These are phyloP conservation scores for Epichloe brachyelytri DNA, from an alignment of 2,329 filamentous ascomycete species.

Conservation along the genomic window DNA sequence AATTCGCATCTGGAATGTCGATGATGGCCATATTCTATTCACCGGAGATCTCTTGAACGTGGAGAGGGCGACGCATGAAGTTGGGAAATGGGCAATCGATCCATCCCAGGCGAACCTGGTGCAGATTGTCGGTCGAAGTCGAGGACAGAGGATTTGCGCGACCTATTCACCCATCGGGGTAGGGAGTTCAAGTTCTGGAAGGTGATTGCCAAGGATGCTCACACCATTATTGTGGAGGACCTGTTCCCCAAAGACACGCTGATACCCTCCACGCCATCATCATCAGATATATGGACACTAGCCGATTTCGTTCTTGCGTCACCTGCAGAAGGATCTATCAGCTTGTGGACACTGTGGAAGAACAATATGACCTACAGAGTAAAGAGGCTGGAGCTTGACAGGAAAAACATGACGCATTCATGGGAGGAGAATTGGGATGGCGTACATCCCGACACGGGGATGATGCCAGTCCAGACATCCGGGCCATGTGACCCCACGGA, in stretches of 20 bases:
- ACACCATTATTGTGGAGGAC: constrained; percentile 55
- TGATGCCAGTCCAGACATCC: constrained; percentile 42
- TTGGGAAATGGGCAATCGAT: constrained; percentile 63
- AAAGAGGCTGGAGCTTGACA: constrained; percentile 59
- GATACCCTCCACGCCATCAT: constrained; percentile 55
- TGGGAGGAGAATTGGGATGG: constrained; percentile 61
- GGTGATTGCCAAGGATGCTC: constrained; percentile 50
- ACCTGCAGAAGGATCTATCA: constrained; percentile 39
- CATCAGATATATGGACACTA: constrained; percentile 66
- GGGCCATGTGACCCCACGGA: constrained; percentile 53
- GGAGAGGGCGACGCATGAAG: constrained; percentile 51
- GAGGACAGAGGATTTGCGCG: constrained; percentile 47
- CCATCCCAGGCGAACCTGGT: constrained; percentile 67
- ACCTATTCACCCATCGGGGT: constrained; percentile 81
- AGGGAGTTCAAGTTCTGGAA: constrained; percentile 89
- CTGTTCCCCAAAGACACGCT: constrained; percentile 49
- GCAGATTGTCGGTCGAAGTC: constrained; percentile 49
- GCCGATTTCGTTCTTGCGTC: constrained; percentile 59
- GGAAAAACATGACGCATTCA: constrained; percentile 46
- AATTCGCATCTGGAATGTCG: constrained; percentile 78
- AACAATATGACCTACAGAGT: constrained; percentile 69
- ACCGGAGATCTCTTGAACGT: constrained; percentile 67
- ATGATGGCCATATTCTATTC: constrained; percentile 64
- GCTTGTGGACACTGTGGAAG: constrained; percentile 71
- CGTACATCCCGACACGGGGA: constrained; percentile 47